A percentile compares a stretch with the other conserved stretches of the same genome.
These are phyloP conservation scores for Melampsora americana DNA, from an alignment of 1,284 basidiomycete species.

Conservation along the genomic window DNA sequence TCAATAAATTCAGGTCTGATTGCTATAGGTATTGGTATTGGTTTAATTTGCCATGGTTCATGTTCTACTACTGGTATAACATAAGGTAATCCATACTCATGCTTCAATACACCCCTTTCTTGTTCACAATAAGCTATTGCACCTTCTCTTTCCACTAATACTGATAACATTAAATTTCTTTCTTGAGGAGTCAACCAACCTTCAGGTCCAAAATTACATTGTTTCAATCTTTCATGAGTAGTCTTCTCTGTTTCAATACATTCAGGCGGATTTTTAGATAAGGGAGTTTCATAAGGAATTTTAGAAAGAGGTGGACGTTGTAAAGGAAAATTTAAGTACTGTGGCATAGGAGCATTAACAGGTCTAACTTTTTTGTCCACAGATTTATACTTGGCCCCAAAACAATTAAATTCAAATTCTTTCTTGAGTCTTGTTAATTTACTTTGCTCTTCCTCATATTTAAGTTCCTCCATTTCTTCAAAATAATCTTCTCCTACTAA, in stretches of 20 bases:
- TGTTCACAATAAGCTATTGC: conserved; percentile 4
- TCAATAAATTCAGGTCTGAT: conserved; percentile 1
- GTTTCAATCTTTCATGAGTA: background rate
- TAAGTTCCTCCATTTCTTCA: background rate
- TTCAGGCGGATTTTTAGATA: background rate
- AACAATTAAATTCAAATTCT: background rate
- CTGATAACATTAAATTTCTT: background rate
- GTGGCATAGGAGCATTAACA: conserved; percentile 21
- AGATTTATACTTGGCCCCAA: conserved; percentile 22
- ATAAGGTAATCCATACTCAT: conserved; percentile 4
- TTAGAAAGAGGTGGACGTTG: background rate
- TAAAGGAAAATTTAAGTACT: background rate
- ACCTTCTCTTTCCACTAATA: background rate
- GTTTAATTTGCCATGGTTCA: conserved; percentile 4
- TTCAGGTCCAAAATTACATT: conserved; percentile 10
- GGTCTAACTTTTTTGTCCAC: conserved; percentile 15
- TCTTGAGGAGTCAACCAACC: conserved; percentile 3
- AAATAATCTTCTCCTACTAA: background rate
- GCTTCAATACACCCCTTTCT: conserved; percentile 4
- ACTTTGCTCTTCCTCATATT: background rate
- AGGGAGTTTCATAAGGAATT: background rate
- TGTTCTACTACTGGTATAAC: conserved; percentile 9
- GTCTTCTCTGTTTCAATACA: conserved; percentile 10
- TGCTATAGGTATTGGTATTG: conserved; percentile 6
- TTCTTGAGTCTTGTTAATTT: background rate